Base-by-base conservation (phyloP, 495 filamentous ascomycete genomes). In the Podospora conica region DNA sequence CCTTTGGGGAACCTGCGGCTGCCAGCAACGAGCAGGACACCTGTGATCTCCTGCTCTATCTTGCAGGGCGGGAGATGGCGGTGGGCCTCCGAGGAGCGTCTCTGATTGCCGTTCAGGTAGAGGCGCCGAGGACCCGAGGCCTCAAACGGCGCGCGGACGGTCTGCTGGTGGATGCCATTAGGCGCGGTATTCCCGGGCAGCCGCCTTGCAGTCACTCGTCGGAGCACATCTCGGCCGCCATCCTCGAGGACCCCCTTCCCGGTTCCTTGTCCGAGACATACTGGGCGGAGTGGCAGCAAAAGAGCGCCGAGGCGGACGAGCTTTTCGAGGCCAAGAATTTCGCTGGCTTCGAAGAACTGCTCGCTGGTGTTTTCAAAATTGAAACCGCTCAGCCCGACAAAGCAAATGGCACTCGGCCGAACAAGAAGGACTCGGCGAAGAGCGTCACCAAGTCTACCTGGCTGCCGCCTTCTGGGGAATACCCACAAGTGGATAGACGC, bases 151-250 rank as follows among this genome's bases (percentile, higher is more conserved):
- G 86, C 9, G 81, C 86, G 18, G 84, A 87, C 61, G 89, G 90
- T 18, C 78, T 91, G 22, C 74, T 92, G 27, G 87, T 90, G 24
- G 87, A 91, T 70, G 87, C 89, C 1, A 86, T 92, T 68, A 87
- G 89, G 4, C 85, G 86, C n/a, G 81, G 81, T 7, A 70, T 82
- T 11, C 62, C 69, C 18, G 70, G 66, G 65, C 71, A 72, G 61
- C 67, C 68, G 12, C 55, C 56, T 61, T 59, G n/a, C 18, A 66
- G 31, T 18, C 64, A 8, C 31, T 57, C 23, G 21, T 61, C 27
- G 21, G 69, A 60, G 18, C 68, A 63, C 28, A 67, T 55, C 28
- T 28, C 69, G 3, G 75, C 79, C 1, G 64, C 61, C 3, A 28
- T 81, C 29, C 76, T 82, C 58, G 71, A 73, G 10, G 76, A 76